Conservation (phyloP, 208 protist species). For the Kentomonas sorsogonicus region DNA sequence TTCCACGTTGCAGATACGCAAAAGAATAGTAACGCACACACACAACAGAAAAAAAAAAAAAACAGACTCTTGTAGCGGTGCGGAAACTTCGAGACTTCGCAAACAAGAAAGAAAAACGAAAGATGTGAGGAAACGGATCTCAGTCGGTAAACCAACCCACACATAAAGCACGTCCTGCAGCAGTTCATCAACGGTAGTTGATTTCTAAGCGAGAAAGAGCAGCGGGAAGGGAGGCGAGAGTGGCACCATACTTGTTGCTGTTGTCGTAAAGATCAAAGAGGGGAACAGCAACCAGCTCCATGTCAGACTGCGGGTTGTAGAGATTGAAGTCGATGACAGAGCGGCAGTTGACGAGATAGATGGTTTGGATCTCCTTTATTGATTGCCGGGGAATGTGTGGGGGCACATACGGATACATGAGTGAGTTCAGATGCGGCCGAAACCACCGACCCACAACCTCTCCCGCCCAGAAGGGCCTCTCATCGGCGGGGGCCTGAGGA, state of each 20-base stretch:
- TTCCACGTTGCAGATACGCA: too few relatives aligned
- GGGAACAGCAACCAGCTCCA: constrained; percentile 82
- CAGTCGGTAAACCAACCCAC: too few relatives aligned
- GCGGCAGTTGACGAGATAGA: constrained; percentile 83
- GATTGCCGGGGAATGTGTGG: constrained; percentile 70
- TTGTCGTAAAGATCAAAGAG: constrained; percentile 92
- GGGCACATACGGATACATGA: constrained; percentile 92
- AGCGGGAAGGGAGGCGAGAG: constrained; percentile 76
- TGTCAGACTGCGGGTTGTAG: constrained; percentile 43
- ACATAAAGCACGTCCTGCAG: too few relatives aligned
- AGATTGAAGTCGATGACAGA: constrained; percentile 68
- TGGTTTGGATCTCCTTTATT: constrained; percentile 76
- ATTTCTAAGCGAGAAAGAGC: constrained; percentile 76
- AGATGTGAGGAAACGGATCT: too few relatives aligned
- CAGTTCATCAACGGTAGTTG: constrained; percentile 85
- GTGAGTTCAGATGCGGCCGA: constrained; percentile 74
- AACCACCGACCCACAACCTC: constrained; percentile 79
- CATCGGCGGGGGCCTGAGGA: constrained; percentile 19
- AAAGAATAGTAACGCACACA: too few relatives aligned
- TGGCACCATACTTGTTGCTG: constrained; percentile 69
- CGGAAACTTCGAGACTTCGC: too few relatives aligned
- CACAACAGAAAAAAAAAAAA: too few relatives aligned
- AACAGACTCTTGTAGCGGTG: too few relatives aligned
- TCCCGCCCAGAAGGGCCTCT: constrained; percentile 57
- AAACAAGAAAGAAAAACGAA: too few relatives aligned